A percentile compares a stretch with the other conserved stretches of the same genome.
Conservation (phyloP, 176 grass and related monocot species). For the Areca catechu region DNA sequence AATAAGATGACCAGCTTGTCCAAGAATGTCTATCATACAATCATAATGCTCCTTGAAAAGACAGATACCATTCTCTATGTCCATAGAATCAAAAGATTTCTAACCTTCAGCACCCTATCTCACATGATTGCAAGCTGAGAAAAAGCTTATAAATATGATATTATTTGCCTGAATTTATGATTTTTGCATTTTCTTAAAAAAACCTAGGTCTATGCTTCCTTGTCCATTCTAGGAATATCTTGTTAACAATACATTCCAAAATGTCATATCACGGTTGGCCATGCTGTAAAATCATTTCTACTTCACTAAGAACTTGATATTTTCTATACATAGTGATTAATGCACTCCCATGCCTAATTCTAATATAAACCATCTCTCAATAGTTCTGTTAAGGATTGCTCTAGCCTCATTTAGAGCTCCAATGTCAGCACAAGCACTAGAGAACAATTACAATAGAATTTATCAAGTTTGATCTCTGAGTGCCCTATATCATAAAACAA, state of each 20-base stretch:
- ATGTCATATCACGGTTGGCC: constrained; percentile 1
- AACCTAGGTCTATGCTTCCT: constrained; percentile 6
- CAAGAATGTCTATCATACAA: constrained; percentile 21
- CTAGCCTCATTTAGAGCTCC: constrained; percentile 13
- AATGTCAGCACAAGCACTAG: constrained; percentile 14
- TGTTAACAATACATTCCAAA: constrained; percentile 23
- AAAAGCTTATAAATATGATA: constrained; percentile 18
- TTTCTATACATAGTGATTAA: constrained; percentile 20
- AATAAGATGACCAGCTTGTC: constrained; percentile 9
- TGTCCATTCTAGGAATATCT: constrained; percentile 21
- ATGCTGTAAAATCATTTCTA: constrained; percentile 5
- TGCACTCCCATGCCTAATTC: constrained; percentile 17
- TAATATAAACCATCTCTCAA: constrained; percentile 9
- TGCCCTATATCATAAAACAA: constrained; percentile 8
- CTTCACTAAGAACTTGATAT: constrained; percentile 15
- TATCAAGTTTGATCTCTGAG: constrained; percentile 11
- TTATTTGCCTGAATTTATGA: constrained; percentile 8
- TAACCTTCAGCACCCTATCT: constrained; percentile 2
- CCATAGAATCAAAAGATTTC: constrained; percentile 4
- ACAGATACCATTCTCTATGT: constrained; percentile 9
- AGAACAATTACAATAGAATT: constrained; percentile 20
- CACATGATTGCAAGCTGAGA: constrained; percentile 21
- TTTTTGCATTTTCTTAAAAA: constrained; percentile 18
- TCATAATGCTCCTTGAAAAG: constrained; percentile 11
- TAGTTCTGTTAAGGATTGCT: constrained; percentile 18